Evolutionary conservation across 495 filamentous ascomycete genomes (phyloP), one percentile per base, ranked within the genome.

Genomic region (Penicillium ochrochloron): DNA sequence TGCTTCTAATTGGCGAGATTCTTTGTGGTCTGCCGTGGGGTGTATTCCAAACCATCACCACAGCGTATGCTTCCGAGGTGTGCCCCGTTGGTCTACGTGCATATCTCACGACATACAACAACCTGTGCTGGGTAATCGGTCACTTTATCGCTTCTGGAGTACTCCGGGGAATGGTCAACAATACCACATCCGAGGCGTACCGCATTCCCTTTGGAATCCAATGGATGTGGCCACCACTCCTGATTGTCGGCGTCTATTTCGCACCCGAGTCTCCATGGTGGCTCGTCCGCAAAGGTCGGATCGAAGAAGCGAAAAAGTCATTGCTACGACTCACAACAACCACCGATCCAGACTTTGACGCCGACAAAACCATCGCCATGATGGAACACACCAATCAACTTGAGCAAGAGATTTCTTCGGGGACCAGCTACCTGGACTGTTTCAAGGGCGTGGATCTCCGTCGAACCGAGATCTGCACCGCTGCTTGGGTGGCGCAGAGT

Each of bases 241-340:
- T 95, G 9, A 84, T 90, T 54, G 79, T 92, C 60, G 90, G 87
- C 21, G 87, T 92, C 60, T 82, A 78, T 56, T 83, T 91, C 23
- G 89, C 90, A 0, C 92, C 92, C 2, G 92, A 95, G 74, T 88
- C 84, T 1, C 92, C 92, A 0, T 94, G 89, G 90, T 94, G 91
- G 91, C 83, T 93, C 19, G 89, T 94, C 52, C 85, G 91, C 10
- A 89, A 84, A 67, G 90, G 89, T 2, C 83, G 82, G 37, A 78
- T 85, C 12, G 85, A 89, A 15, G 84, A 90, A 42, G 92, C 92
- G 11, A 90, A 89, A 70, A 71, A 78, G 15, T 78, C 89, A 10
- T 76, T 93, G 23, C 77, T 84, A 23, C 87, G 90, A 39, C 89
- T 85, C 50, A 87, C 82, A 62, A 42, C 72, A 5, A 78, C 82